Evolutionary conservation across 2,329 filamentous ascomycete genomes (phyloP), one percentile per base, ranked within the genome.

Genomic region (Fusarium sp.): DNA sequence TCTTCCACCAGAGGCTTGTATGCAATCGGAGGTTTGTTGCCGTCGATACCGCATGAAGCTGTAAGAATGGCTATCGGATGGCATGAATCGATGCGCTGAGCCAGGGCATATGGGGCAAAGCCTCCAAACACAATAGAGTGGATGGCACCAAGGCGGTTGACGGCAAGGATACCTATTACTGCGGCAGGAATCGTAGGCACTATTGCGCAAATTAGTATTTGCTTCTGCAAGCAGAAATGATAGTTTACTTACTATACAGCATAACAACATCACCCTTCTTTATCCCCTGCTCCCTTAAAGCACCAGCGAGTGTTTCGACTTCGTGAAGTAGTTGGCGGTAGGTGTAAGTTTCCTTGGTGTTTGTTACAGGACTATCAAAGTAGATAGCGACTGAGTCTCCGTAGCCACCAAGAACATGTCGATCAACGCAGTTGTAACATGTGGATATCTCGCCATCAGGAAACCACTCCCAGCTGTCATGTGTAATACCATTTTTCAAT

Each of bases 131-230:
- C 95, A 7, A 97, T 93, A 6, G 93, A 90, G 78, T 98, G 95
- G 55, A 98, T 89, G 18, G 94, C 95, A 14, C 95, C 95, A 1
- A 98, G 85, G 12, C 94, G 89, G 66, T 90, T 90, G 63, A 92
- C 88, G 25, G 95, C 94, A 6, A 98, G 88, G 70, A 96, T 94
- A 12, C 92, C 95, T 67, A 97, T 89, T n/a, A 97, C 79, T 3
- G 94, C 92, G 0, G 93, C 91, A 1, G 95, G 95, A 45, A 98
- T 93, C 95, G 98, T 98, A 58, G 95, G 95, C 95, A 98, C 91
- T 93, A n/a, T 55, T 29, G 20, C 25, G 8, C 8, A n/a, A 25
- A 38, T 67, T 40, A 62, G 38, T 22, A 50, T 42, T 16, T 29
- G 29, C 22, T 40, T 20, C 32, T 53, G 18, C 9, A 5, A 29